Evolutionary conservation across 805 yeast species (phyloP), one percentile per base, ranked within the genome.

Genomic region (Saccharomycopsis guyanensis): DNA sequence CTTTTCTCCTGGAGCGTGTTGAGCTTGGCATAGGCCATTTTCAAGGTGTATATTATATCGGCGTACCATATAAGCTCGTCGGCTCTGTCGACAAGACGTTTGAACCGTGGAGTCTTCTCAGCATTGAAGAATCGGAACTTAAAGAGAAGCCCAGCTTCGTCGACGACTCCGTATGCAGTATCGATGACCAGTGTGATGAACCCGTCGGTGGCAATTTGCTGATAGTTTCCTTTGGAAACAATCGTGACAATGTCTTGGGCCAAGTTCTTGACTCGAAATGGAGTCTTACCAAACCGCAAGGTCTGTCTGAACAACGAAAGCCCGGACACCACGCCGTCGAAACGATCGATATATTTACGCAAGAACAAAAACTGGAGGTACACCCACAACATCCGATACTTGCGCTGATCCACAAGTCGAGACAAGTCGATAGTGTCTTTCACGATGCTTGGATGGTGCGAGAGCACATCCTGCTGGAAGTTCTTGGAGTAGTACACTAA

Each of bases 241-340:
- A 15, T n/a, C 6, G n/a, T n/a, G 41, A 20, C 29, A 20, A 47
- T 18, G 4, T n/a, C 32, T 10, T 37, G 13, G 18, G 12, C 22
- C 10, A 42, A 23, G 2, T 33, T 16, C 13, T 13, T 19, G 7
- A 51, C 3, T 24, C 54, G 33, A 29, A 47, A 47, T 18, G 54
- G 54, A 7, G 54, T 51, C 27, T 48, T 48, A 2, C 54, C 54
- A 25, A 51, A 43, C 35, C 54, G 38, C 25, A 51, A 43, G 13
- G 46, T 36, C 20, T 51, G 54, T 38, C 54, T 34, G 38, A 49
- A 51, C 6, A 51, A 22, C 1, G 54, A 51, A 3, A 51, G 35
- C 3, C 49, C 49, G 13, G 18, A 23, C 10, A 34, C 45, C n/a
- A 34, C 34, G 2, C 51, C 51, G 8, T 37, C 46, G 16, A 38